These are phyloP conservation scores for Osmanthus fragrans DNA, from an alignment of 257 asterid species.

Conservation along the genomic window DNA sequence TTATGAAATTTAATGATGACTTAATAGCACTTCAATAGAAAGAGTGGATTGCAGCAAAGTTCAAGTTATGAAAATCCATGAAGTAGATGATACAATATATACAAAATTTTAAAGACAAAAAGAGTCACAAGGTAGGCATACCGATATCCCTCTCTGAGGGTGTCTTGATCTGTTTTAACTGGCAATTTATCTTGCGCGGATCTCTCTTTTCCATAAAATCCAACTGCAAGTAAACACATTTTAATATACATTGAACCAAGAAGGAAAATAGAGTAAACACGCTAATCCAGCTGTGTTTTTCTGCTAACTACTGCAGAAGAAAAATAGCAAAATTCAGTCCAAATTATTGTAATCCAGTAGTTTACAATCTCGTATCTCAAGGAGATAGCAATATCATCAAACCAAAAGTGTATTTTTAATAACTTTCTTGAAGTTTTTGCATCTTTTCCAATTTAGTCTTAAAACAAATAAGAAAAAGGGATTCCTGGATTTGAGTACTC, in stretches of 20 bases:
- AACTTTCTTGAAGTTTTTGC: background rate
- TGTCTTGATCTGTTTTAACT: slow-evolving; percentile 89
- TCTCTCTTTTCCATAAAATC: slow-evolving; percentile 69
- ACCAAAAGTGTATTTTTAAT: background rate
- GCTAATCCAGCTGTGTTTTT: background rate
- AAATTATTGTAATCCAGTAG: background rate
- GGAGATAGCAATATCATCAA: background rate
- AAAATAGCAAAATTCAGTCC: background rate
- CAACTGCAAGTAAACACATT: slow-evolving; percentile 44
- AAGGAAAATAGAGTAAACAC: slow-evolving; percentile 1
- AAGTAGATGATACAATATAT: background rate
- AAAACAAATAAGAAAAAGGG: background rate
- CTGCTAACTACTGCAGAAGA: slow-evolving; percentile 9
- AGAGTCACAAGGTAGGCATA: slow-evolving; percentile 27
- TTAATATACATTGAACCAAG: background rate
- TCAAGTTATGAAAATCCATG: background rate
- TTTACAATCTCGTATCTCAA: background rate
- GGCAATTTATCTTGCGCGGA: slow-evolving; percentile 57
- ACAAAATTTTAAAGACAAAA: slow-evolving; percentile 11
- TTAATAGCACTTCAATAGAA: too few relatives aligned
- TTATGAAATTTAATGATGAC: background rate
- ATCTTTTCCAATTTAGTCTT: background rate
- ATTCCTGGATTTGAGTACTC: background rate
- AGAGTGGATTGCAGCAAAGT: background rate
- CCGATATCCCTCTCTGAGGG: slow-evolving; percentile 98